Conservation (phyloP, 345 rosid genomes). For the Zanthoxylum bungeanum region DNA sequence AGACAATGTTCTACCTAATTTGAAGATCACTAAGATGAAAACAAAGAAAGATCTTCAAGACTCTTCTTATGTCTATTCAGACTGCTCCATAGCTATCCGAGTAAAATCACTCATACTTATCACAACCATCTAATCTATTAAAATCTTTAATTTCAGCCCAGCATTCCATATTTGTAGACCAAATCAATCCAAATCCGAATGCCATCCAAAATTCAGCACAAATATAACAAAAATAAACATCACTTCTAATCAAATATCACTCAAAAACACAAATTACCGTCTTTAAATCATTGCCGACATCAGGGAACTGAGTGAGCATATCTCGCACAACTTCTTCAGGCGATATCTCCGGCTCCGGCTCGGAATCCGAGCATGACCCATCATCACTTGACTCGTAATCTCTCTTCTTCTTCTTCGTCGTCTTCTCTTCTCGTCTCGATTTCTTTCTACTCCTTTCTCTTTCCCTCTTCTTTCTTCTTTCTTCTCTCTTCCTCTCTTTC, state of each 20-base stretch:
- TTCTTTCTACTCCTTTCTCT: constrained; percentile 43
- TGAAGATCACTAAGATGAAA: not conserved
- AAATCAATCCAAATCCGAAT: not conserved
- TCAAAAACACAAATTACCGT: constrained; percentile 59
- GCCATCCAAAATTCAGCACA: not conserved
- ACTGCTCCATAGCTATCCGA: not conserved
- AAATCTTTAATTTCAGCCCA: not conserved
- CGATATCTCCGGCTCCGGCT: constrained; percentile 23
- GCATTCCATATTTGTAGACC: not conserved
- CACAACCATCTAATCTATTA: not conserved
- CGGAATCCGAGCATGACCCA: constrained; percentile 33
- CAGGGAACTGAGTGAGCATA: constrained; percentile 58
- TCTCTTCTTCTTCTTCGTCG: constrained; percentile 31
- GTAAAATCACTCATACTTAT: not conserved
- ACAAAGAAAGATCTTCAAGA: not conserved
- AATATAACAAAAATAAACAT: not conserved
- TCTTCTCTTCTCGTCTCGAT: constrained; percentile 32
- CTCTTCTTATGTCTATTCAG: not conserved
- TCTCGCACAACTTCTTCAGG: constrained; percentile 51
- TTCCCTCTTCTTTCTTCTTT: constrained; percentile 35
- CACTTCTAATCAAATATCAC: too few relatives aligned
- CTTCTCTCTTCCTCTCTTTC: constrained; percentile 48
- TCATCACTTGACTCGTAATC: constrained; percentile 28
- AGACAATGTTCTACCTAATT: not conserved
- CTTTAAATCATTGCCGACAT: constrained; percentile 61